These are phyloP conservation scores for Lasiosphaeria miniovina DNA, from an alignment of 495 filamentous ascomycete species.

Conservation along the genomic window DNA sequence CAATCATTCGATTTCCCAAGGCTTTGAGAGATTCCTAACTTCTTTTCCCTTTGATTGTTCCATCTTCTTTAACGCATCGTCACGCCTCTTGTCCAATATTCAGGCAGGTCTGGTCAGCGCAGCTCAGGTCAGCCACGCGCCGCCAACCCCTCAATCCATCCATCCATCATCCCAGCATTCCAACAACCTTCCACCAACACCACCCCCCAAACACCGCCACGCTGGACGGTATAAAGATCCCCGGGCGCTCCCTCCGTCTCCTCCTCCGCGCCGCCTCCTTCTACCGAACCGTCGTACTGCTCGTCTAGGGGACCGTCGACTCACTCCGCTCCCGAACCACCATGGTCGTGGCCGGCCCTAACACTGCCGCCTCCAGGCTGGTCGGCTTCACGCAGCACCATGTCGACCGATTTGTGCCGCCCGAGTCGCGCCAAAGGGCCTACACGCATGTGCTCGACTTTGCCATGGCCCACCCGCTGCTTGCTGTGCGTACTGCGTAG, in stretches of 20 bases:
- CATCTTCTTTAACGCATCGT: too few relatives aligned
- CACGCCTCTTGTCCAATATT: too few relatives aligned
- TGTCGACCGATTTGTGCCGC: constrained; percentile 35
- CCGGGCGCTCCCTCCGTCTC: background rate
- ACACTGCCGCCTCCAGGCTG: constrained; percentile 22
- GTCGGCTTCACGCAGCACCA: constrained; percentile 32
- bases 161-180: too few relatives aligned
- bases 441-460: constrained; percentile 23
- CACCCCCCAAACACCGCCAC: background rate
- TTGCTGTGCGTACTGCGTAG: constrained; percentile 26
- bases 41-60: too few relatives aligned
- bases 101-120: too few relatives aligned
- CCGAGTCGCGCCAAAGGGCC: constrained; percentile 28
- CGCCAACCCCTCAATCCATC: too few relatives aligned
- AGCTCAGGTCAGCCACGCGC: too few relatives aligned
- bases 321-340: background rate
- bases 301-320: background rate
- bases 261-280: background rate
- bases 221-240: background rate
- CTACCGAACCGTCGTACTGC: background rate
- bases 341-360: constrained; percentile 1
- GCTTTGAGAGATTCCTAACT: too few relatives aligned
- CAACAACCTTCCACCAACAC: background rate
- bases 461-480: constrained; percentile 30
- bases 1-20: too few relatives aligned